Percentiles rank a stretch among this genome's conserved stretches.
phyloP scores from a whole-genome alignment of 192 early-diverging fungal genomes.

The Podila epigama region DNA sequence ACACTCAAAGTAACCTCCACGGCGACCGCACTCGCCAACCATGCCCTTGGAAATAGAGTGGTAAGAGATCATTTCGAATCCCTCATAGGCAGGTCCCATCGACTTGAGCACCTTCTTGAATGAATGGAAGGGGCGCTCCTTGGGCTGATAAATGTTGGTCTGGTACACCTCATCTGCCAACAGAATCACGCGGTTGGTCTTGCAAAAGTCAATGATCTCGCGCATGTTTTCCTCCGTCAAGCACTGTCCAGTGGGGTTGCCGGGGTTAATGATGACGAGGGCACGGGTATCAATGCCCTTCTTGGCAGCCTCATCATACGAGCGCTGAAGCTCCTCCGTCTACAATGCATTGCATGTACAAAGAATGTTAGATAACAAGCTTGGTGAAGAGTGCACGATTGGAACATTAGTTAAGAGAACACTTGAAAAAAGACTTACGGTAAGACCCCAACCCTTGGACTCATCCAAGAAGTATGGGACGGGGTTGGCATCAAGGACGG shows the following conservation, averaged over 20 bases:
- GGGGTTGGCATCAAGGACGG: slow-evolving; percentile 82
- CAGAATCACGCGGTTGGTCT: slow-evolving; percentile 80
- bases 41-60: slow-evolving; percentile 98
- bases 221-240: slow-evolving; percentile 83
- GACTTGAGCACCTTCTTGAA: slow-evolving; percentile 94
- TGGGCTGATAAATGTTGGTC: slow-evolving; percentile 88
- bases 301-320: slow-evolving; percentile 67
- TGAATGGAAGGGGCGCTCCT: slow-evolving; percentile 87
- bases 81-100: slow-evolving; percentile 72
- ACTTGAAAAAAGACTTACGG: slow-evolving; percentile 35
- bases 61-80: slow-evolving; percentile 93
- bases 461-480: slow-evolving; percentile 96
- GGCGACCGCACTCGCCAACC: slow-evolving; percentile 97
- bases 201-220: slow-evolving; percentile 91
- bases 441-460: slow-evolving; percentile 81
- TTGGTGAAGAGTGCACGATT: not conserved
- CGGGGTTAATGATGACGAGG: slow-evolving; percentile 97
- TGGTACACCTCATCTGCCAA: slow-evolving; percentile 99
- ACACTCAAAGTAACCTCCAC: slow-evolving; percentile 98
- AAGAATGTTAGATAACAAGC: not conserved
- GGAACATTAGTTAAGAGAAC: not conserved
- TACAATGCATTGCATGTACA: not conserved
- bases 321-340: slow-evolving; percentile 65
- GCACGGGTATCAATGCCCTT: slow-evolving; percentile 90
- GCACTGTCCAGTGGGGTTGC: slow-evolving; percentile 97